Base-by-base conservation (phyloP, 2,329 filamentous ascomycete genomes). In the Phoma sp. region DNA sequence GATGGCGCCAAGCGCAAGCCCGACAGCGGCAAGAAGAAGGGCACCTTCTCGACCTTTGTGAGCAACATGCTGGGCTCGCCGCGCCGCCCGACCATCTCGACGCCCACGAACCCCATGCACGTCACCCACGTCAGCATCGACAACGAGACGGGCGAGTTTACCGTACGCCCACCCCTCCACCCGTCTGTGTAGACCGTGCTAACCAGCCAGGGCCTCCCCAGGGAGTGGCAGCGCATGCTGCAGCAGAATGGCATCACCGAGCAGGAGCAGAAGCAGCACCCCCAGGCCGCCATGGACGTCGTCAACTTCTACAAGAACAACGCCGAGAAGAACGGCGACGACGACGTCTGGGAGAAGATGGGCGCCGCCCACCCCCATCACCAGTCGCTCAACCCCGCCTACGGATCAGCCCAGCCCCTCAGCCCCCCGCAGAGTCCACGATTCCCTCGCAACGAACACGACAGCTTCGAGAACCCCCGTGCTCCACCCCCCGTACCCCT, bases 101-200 rank as follows among this genome's bases (percentile, higher is more conserved):
- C 92, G 30, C 95, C 95, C 48, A 93, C 96, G 76, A 98, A 99
- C 69, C 95, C 95, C 42, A 92, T 98, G 56, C 95, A 98, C 77
- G 91, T 99, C 67, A 98, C 93, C 52, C 95, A 99, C 76, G 95
- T 99, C 62, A 93, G 93, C 66, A 97, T 96, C 75, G 93, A 99
- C 77, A 96, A 95, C 78, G 85, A 91, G 68, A 98, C 95, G 3
- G 95, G 95, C 63, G 91, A 96, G 78, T 99, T 96, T 76, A 98
- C 93, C 53, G 92, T 96, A 82, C 57, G 74, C 75, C 54, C 11
- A 2, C 2, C 23, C n/a, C 4, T 23, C 12, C 14, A 20, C 10
- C 4, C 28, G 6, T 12, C 28, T 28, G 12, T 7, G 11, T 26
- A 26, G 23, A 1, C 14, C 11, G 47, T 30, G 56, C 70, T 71